A percentile compares a stretch with the other conserved stretches of the same genome.
Conservation (phyloP, 2,329 filamentous ascomycete genomes). For the Xylaria sp. region DNA sequence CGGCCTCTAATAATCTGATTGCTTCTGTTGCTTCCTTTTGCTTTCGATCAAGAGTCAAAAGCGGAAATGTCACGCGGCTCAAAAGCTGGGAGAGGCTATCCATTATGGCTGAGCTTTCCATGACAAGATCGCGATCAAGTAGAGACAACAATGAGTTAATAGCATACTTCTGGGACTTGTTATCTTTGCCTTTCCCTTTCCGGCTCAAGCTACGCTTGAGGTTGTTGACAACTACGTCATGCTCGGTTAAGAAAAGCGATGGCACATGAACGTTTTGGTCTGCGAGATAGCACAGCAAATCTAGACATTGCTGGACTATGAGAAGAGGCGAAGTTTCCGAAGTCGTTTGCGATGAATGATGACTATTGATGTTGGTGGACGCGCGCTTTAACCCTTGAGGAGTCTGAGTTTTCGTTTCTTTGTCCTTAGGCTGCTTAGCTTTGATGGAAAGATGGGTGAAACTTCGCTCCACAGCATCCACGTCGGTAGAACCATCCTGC, state of each 20-base stretch:
- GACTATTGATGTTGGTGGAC: constrained; percentile 66
- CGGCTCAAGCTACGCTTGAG: constrained; percentile 80
- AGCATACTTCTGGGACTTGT: constrained; percentile 85
- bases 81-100: constrained; percentile 89
- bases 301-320: constrained; percentile 95
- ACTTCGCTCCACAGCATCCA: constrained; percentile 93
- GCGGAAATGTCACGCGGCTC: constrained; percentile 86
- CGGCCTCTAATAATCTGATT: constrained; percentile 52
- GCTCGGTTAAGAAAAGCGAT: constrained; percentile 93
- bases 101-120: constrained; percentile 98
- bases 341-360: constrained; percentile 66
- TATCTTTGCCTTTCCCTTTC: constrained; percentile 90
- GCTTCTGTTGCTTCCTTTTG: constrained; percentile 58
- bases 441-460: constrained; percentile 93
- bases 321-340: constrained; percentile 93
- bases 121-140: constrained; percentile 92
- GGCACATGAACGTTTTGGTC: constrained; percentile 87
- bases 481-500: constrained; percentile 93
- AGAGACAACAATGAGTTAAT: constrained; percentile 90
- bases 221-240: constrained; percentile 78
- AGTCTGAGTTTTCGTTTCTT: constrained; percentile 76
- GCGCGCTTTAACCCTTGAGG: constrained; percentile 83
- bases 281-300: constrained; percentile 84
- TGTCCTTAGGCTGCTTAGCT: constrained; percentile 81
- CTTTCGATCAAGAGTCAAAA: constrained; percentile 81